phyloP scores from a whole-genome alignment of 2,329 filamentous ascomycete genomes.

The Aspergillus melleus region DNA sequence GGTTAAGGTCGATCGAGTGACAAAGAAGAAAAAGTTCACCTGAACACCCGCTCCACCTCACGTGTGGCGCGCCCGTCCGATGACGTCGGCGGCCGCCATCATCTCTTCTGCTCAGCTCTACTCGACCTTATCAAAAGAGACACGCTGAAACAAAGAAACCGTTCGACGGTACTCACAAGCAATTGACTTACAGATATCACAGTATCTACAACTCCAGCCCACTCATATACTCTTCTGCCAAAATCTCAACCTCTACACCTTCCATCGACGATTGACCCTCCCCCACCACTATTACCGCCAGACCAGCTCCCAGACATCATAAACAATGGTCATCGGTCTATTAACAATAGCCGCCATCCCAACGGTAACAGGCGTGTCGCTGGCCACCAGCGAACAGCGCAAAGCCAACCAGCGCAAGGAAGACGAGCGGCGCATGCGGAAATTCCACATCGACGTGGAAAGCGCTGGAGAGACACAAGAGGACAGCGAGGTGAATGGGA shows the following conservation, averaged over 20 bases:
- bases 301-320: not conserved
- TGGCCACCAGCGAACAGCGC: constrained; percentile 47
- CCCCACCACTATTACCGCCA: not conserved
- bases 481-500: constrained; percentile 42
- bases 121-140: not conserved
- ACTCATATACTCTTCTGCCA: not conserved
- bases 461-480: constrained; percentile 30
- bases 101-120: not conserved
- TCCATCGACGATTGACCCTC: not conserved
- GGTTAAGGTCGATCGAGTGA: too few species aligned
- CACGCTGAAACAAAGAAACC: not conserved
- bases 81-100: not conserved
- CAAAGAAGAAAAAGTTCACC: not conserved
- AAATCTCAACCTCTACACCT: not conserved
- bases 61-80: not conserved
- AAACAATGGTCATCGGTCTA: constrained; percentile 43
- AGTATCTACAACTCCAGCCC: not conserved
- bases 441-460: constrained; percentile 47
- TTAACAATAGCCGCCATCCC: constrained; percentile 43
- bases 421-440: constrained; percentile 48
- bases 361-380: constrained; percentile 48
- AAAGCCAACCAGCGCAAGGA: constrained; percentile 45
- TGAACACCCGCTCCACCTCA: not conserved
- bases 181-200: not conserved
- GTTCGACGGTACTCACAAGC: not conserved